Evolutionary conservation across 2,329 filamentous ascomycete species (phyloP).

Genomic region (Xylaria sp.): DNA sequence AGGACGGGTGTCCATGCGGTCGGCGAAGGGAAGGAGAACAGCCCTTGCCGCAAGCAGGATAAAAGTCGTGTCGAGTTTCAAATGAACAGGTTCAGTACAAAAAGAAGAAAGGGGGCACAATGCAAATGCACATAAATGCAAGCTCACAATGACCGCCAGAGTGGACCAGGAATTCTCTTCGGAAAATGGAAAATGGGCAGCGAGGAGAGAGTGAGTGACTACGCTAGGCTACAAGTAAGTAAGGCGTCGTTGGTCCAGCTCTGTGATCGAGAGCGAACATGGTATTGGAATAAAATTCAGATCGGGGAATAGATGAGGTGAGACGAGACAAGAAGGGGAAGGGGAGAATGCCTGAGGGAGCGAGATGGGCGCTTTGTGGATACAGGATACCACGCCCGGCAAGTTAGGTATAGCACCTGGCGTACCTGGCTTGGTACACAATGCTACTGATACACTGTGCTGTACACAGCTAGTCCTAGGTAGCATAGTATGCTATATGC

Average conservation of each 20-base stretch:
- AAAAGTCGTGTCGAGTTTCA: conserved; percentile 29
- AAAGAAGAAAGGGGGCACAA: conserved; percentile 30
- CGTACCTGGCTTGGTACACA: neutral
- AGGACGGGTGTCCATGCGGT: conserved; percentile 25
- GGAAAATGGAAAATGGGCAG: conserved; percentile 26
- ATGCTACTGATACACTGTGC: conserved; percentile 3
- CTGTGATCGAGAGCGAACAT: conserved; percentile 29
- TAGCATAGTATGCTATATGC: too few species aligned
- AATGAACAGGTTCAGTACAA: conserved; percentile 29
- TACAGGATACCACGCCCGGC: neutral
- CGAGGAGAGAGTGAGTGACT: conserved; percentile 15
- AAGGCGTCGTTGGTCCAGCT: conserved; percentile 32
- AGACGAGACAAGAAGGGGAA: conserved; percentile 34
- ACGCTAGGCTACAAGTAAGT: conserved; percentile 1
- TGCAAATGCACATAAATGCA: conserved; percentile 1
- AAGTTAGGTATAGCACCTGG: neutral
- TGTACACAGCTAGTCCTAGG: neutral
- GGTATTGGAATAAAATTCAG: conserved; percentile 23
- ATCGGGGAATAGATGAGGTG: conserved; percentile 35
- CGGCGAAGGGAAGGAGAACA: conserved; percentile 31
- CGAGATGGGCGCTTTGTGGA: conserved; percentile 22
- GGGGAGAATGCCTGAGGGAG: conserved; percentile 19
- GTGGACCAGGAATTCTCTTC: conserved; percentile 28
- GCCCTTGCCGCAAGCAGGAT: conserved; percentile 28
- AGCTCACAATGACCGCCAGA: conserved; percentile 23